These are phyloP conservation scores for Zopfochytrium polystomum DNA, from an alignment of 371 early-diverging fungal species.

Conservation along the genomic window DNA sequence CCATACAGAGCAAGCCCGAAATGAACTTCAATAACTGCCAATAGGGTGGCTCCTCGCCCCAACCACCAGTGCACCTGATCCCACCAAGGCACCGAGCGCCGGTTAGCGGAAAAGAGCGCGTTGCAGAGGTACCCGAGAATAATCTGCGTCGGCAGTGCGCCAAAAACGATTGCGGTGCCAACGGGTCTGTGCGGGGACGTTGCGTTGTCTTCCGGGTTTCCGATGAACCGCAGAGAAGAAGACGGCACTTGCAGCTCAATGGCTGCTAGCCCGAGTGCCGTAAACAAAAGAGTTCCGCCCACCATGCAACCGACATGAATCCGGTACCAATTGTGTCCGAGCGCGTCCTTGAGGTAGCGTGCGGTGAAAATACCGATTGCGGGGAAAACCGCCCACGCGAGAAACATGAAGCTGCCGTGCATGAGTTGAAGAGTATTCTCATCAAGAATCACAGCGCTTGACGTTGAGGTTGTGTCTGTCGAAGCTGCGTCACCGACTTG, in stretches of 20 bases:
- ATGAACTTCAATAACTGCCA: slow-evolving; percentile 16
- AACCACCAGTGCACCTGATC: slow-evolving; percentile 40
- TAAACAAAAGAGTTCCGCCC: slow-evolving; percentile 8
- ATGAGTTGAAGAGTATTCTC: background rate
- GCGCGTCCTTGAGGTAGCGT: too few relatives aligned
- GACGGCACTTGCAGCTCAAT: slow-evolving; percentile 13
- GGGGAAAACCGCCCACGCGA: slow-evolving; percentile 37
- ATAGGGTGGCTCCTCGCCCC: slow-evolving; percentile 22
- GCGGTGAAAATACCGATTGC: slow-evolving; percentile 27
- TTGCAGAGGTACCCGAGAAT: slow-evolving; percentile 23
- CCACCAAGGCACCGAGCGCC: slow-evolving; percentile 20
- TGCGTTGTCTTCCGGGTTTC: too few relatives aligned
- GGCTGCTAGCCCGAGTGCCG: too few relatives aligned
- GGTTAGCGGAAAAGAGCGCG: slow-evolving; percentile 13
- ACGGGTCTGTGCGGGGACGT: slow-evolving; percentile 17
- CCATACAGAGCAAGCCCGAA: slow-evolving; percentile 13
- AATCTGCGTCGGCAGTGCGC: slow-evolving; percentile 14
- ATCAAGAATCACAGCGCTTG: too few relatives aligned
- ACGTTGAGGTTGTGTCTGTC: background rate
- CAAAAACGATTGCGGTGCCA: slow-evolving; percentile 16
- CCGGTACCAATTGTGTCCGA: slow-evolving; percentile 37
- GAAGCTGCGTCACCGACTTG: slow-evolving; percentile 5
- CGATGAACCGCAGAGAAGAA: slow-evolving; percentile 10
- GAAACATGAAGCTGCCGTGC: slow-evolving; percentile 37
- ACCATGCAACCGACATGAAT: too few relatives aligned